Evolutionary conservation across 352 stramenopile genomes (phyloP), one percentile per base, ranked within the genome.

Genomic region (Pythium chondricola): DNA sequence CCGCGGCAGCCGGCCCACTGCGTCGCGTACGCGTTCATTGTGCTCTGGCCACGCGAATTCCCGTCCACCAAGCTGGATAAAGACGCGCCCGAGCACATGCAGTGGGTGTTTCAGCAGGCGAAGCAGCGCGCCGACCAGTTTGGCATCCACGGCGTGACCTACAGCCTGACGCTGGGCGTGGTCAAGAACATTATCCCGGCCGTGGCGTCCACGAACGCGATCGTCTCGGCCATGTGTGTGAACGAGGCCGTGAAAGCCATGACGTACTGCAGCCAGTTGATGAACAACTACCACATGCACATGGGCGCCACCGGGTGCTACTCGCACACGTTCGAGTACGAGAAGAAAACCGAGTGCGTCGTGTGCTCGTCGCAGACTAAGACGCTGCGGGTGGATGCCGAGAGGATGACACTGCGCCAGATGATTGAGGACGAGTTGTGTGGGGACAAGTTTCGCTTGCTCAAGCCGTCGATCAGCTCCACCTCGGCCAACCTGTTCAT

Each of bases 221-320:
- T 99, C 37, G 82, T 99, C 33, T 83, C 92, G 48, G 95, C 93
- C 48, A 93, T 95, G 50, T 98, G 95, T 66, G 93, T 98, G 37
- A 97, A 95, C 55, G 96, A 99, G 65, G 94, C 89, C 11, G 60
- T 98, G 33, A 99, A 99, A 73, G 69, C 97, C 14, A 77, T 99
- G 58, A 97, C 91, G 20, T 98, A 97, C 75, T 94, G 75, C 58
- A 97, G 81, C 35, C 94, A 98, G 56, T 85, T 86, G 22, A 85
- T 99, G 61, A 98, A 99, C 69, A 98, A 95, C 35, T 99, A 99
- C 67, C 96, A 98, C 74, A 98, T 98, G 95, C 97, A 98, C 67
- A 97, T 98, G 87, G 96, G 96, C 6, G 77, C 81, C 7, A 87
- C 89, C 16, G 93, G 95, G 26, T 89, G 97, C 60, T 97, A 98